phyloP scores from a whole-genome alignment of 768 basidiomycete species.

The Kwoniella newhampshirensis region DNA sequence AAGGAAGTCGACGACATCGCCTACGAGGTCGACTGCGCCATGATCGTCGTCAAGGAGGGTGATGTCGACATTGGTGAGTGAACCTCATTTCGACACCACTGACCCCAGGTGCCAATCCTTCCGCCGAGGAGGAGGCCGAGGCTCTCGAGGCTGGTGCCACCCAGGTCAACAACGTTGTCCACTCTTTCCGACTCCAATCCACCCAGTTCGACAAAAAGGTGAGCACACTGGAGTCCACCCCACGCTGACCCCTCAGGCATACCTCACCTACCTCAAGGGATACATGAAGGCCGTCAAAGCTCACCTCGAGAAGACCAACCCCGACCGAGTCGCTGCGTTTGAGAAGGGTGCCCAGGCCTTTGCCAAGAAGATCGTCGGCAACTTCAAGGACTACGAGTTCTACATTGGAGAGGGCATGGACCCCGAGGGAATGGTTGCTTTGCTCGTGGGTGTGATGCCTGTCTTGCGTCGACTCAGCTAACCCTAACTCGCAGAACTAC shows the following conservation, averaged over 20 bases:
- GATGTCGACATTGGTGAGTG: slow-evolving; percentile 81
- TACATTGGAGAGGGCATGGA: slow-evolving; percentile 59
- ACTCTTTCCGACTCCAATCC: slow-evolving; percentile 83
- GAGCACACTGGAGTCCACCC: slow-evolving; percentile 8
- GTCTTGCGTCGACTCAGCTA: slow-evolving; percentile 1
- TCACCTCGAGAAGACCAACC: slow-evolving; percentile 60
- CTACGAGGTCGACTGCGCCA: slow-evolving; percentile 80
- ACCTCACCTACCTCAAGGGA: slow-evolving; percentile 76
- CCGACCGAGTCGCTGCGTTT: slow-evolving; percentile 69
- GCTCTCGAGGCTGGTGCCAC: slow-evolving; percentile 72
- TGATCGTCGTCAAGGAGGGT: slow-evolving; percentile 70
- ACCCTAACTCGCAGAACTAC: slow-evolving; percentile 63
- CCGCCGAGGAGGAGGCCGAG: slow-evolving; percentile 81
- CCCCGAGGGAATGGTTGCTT: slow-evolving; percentile 87
- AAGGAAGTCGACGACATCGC: slow-evolving; percentile 75
- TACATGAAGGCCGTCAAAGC: slow-evolving; percentile 93
- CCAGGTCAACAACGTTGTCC: slow-evolving; percentile 81
- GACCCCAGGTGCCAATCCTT: slow-evolving; percentile 80
- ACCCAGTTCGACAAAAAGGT: slow-evolving; percentile 86
- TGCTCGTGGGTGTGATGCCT: slow-evolving; percentile 58
- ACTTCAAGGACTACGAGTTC: slow-evolving; percentile 94
- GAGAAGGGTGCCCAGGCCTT: slow-evolving; percentile 74
- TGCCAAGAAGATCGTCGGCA: slow-evolving; percentile 83
- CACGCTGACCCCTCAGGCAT: slow-evolving; percentile 54
- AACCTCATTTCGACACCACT: neutral